These are phyloP conservation scores for Hemisphaericaspora subhashii DNA, from an alignment of 1,139 yeast genomes.

Conservation along the genomic window DNA sequence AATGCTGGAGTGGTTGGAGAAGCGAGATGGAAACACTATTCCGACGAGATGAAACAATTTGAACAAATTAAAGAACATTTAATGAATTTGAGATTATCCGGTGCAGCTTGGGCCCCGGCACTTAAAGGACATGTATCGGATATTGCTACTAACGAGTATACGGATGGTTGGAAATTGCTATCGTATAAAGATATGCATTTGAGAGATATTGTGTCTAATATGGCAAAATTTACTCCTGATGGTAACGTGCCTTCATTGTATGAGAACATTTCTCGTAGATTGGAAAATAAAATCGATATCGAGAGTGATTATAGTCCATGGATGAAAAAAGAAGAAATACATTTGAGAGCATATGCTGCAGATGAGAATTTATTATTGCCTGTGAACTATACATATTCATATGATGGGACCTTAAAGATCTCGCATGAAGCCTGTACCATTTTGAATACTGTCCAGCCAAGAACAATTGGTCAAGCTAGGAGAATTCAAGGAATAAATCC, in stretches of 20 bases:
- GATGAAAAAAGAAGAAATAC: slow-evolving; percentile 67
- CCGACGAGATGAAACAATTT: slow-evolving; percentile 47
- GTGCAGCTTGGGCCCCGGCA: slow-evolving; percentile 63
- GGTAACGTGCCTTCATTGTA: slow-evolving; percentile 23
- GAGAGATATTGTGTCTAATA: slow-evolving; percentile 32
- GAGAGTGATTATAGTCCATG: slow-evolving; percentile 86
- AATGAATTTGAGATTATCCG: slow-evolving; percentile 45
- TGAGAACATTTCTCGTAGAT: slow-evolving; percentile 46
- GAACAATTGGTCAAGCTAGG: slow-evolving; percentile 91
- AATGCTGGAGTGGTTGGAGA: slow-evolving; percentile 66
- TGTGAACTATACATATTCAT: slow-evolving; percentile 56
- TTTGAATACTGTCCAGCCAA: slow-evolving; percentile 76
- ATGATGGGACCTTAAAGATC: slow-evolving; percentile 45
- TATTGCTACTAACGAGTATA: slow-evolving; percentile 29
- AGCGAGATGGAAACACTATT: slow-evolving; percentile 54
- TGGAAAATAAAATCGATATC: slow-evolving; percentile 63
- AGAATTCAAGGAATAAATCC: slow-evolving; percentile 95
- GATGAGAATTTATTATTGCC: slow-evolving; percentile 80
- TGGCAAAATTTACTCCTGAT: slow-evolving; percentile 21
- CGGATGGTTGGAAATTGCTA: slow-evolving; percentile 47
- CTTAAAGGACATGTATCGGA: slow-evolving; percentile 49
- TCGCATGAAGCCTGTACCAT: slow-evolving; percentile 75
- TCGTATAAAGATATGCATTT: slow-evolving; percentile 39
- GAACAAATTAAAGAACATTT: slow-evolving; percentile 47
- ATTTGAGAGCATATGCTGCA: slow-evolving; percentile 73